Evolutionary conservation across 352 stramenopile species (phyloP).

Genomic region (Globisporangium cederbergense): DNA sequence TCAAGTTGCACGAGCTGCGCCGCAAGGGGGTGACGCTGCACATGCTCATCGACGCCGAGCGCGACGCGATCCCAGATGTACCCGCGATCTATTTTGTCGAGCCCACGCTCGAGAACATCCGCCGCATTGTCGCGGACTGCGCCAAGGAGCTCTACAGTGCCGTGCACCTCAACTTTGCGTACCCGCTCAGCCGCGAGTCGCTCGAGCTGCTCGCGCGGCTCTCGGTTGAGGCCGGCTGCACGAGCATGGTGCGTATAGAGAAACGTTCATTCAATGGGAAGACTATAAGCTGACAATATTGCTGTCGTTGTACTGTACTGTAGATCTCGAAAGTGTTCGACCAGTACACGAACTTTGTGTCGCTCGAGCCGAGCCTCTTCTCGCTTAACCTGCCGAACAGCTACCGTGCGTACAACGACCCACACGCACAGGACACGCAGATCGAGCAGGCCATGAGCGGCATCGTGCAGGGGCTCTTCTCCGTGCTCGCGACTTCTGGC

Average conservation of each 20-base stretch:
- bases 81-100: conserved; percentile 97
- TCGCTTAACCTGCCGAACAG: conserved; percentile 90
- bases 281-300: not conserved
- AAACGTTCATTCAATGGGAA: not conserved
- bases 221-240: conserved; percentile 71
- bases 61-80: conserved; percentile 96
- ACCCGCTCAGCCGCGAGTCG: conserved; percentile 80
- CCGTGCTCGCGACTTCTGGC: conserved; percentile 90
- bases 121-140: conserved; percentile 94
- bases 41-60: conserved; percentile 92
- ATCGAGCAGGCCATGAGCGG: conserved; percentile 75
- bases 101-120: conserved; percentile 93
- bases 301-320: not conserved
- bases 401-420: conserved; percentile 94
- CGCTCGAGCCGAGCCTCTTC: conserved; percentile 94
- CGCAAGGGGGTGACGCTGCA: conserved; percentile 97
- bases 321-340: conserved; percentile 95
- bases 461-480: conserved; percentile 89
- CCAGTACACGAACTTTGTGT: conserved; percentile 97
- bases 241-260: conserved; percentile 52
- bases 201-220: conserved; percentile 86
- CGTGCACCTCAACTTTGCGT: conserved; percentile 94
- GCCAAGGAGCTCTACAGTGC: conserved; percentile 90
- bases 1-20: conserved; percentile 96
- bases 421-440: conserved; percentile 64